Evolutionary conservation across 164 flowering plant genomes (phyloP).

Genomic region (Aristolochia fimbriata): DNA sequence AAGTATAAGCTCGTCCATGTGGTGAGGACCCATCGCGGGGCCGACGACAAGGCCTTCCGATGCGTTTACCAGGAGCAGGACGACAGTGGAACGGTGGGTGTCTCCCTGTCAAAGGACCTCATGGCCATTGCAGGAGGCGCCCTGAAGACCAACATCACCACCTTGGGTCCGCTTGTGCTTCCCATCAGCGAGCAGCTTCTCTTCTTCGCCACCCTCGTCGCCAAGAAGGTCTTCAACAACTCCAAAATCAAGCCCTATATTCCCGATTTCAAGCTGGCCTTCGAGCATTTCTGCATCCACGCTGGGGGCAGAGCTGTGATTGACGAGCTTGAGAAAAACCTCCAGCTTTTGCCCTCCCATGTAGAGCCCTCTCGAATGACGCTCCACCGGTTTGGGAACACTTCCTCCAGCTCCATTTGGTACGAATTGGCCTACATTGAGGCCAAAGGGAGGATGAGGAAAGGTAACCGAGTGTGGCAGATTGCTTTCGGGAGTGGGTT

Average conservation of each 20-base stretch:
- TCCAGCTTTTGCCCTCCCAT: conserved; percentile 45
- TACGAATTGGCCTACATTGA: conserved; percentile 72
- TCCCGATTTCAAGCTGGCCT: conserved; percentile 80
- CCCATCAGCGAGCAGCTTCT: conserved; percentile 71
- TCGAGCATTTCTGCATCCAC: conserved; percentile 79
- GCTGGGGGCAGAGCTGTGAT: conserved; percentile 88
- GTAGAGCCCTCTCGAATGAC: conserved; percentile 82
- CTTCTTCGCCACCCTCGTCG: conserved; percentile 48
- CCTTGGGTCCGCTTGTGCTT: conserved; percentile 66
- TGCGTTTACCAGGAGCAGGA: conserved; percentile 84
- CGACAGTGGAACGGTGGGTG: conserved; percentile 52
- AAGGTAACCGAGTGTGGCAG: conserved; percentile 71
- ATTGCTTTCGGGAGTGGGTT: conserved; percentile 79
- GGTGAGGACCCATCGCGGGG: conserved; percentile 68
- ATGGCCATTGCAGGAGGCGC: conserved; percentile 76
- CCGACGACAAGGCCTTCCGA: conserved; percentile 58
- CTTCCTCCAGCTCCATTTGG: conserved; percentile 81
- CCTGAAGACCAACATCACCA: conserved; percentile 65
- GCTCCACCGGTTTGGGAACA: conserved; percentile 69
- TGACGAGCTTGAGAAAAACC: conserved; percentile 79
- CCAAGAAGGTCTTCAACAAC: conserved; percentile 39
- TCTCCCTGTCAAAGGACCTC: conserved; percentile 64
- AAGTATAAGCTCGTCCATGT: conserved; percentile 68
- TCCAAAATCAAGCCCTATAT: conserved; percentile 66
- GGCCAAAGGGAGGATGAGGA: conserved; percentile 69